Evolutionary conservation across 768 basidiomycete genomes (phyloP).

Genomic region (Pulveroboletus sp.): DNA sequence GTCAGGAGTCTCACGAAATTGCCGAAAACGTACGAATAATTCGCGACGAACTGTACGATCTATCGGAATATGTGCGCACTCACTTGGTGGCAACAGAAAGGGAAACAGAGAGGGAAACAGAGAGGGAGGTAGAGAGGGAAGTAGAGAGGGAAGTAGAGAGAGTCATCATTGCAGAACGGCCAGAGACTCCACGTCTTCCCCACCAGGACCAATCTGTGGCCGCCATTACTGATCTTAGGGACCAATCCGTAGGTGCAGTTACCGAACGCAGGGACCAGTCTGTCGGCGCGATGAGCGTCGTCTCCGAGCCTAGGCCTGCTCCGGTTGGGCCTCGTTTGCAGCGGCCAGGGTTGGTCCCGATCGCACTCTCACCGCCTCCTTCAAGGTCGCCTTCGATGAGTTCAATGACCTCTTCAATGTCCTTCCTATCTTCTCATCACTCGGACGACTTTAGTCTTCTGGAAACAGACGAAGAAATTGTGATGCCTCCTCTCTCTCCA

Average conservation of each 20-base stretch:
- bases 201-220: slow-evolving; percentile 45
- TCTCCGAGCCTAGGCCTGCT: slow-evolving; percentile 31
- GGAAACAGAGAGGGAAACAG: no score
- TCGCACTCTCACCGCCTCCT: slow-evolving; percentile 44
- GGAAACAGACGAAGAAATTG: slow-evolving; percentile 32
- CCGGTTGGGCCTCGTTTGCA: slow-evolving; percentile 26
- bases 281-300: slow-evolving; percentile 43
- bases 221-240: slow-evolving; percentile 39
- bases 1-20: slow-evolving; percentile 62
- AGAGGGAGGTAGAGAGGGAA: no score
- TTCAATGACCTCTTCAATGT: slow-evolving; percentile 34
- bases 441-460: slow-evolving; percentile 64
- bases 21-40: slow-evolving; percentile 68
- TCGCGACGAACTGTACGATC: slow-evolving; percentile 62
- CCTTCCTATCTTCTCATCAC: slow-evolving; percentile 61
- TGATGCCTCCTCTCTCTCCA: slow-evolving; percentile 31
- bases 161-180: slow-evolving; percentile 11
- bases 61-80: slow-evolving; percentile 55
- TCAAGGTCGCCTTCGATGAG: slow-evolving; percentile 39
- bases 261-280: slow-evolving; percentile 41
- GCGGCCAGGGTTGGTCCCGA: slow-evolving; percentile 27
- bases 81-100: slow-evolving; percentile 25
- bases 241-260: slow-evolving; percentile 46
- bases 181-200: slow-evolving; percentile 15
- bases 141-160: slow-evolving; percentile 18